These are phyloP conservation scores for Cnidoscolus chayamansa DNA, from an alignment of 441 rosid species.

Conservation along the genomic window DNA sequence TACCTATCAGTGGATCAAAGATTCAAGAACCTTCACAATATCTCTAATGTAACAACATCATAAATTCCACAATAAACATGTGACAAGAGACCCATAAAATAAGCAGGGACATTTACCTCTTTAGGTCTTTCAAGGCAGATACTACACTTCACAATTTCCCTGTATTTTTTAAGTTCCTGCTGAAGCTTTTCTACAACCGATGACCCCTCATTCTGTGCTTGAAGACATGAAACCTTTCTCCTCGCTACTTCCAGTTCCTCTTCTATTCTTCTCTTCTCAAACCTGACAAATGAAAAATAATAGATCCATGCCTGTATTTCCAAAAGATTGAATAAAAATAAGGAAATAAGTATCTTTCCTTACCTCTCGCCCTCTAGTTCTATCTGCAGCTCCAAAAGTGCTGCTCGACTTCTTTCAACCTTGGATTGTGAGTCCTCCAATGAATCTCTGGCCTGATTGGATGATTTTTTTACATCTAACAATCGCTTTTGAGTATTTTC, in stretches of 20 bases:
- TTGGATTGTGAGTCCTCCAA: conserved; percentile 61
- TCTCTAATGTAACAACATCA: background rate
- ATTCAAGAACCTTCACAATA: background rate
- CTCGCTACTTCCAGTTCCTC: conserved; percentile 68
- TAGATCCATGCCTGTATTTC: conserved; percentile 1
- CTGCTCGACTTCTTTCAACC: conserved; percentile 51
- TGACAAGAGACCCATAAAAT: background rate
- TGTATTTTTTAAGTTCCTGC: conserved; percentile 80
- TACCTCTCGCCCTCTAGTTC: conserved; percentile 83
- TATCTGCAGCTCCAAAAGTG: conserved; percentile 51
- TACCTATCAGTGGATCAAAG: background rate
- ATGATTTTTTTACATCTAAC: conserved; percentile 54
- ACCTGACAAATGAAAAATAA: conserved; percentile 42
- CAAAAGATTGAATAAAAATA: background rate
- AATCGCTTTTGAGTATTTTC: conserved; percentile 67
- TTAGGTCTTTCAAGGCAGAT: conserved; percentile 83
- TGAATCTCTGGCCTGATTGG: conserved; percentile 63
- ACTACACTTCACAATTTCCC: conserved; percentile 86
- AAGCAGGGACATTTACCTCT: conserved; percentile 53
- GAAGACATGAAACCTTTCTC: conserved; percentile 64
- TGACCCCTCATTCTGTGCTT: conserved; percentile 62
- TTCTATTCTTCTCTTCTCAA: conserved; percentile 68
- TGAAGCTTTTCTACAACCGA: conserved; percentile 67
- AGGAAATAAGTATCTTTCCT: background rate
- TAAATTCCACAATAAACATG: background rate